These are phyloP conservation scores for Fusarium illudens DNA, from an alignment of 2,329 filamentous ascomycete genomes.

Conservation along the genomic window DNA sequence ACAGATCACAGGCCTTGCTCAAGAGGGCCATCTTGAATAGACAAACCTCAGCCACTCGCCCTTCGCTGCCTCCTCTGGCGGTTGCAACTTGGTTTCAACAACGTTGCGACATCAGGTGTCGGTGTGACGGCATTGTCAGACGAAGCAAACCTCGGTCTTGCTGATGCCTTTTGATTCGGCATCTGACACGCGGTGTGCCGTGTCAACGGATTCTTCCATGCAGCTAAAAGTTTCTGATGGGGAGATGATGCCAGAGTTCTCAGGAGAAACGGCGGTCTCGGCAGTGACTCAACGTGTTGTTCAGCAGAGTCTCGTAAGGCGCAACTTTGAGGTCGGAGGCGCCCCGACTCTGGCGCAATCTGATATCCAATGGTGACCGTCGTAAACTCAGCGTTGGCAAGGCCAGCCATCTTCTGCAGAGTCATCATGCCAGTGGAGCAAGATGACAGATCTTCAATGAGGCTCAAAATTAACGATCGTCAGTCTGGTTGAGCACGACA, in stretches of 20 bases:
- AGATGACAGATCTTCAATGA: neutral
- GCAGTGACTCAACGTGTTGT: neutral
- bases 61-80: neutral
- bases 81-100: slow-evolving; percentile 1
- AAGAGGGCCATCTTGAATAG: neutral
- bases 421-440: neutral
- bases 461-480: neutral
- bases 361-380: slow-evolving; percentile 2
- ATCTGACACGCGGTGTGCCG: neutral
- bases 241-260: neutral
- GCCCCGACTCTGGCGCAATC: slow-evolving; percentile 10
- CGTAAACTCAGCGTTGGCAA: neutral
- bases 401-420: neutral
- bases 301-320: neutral
- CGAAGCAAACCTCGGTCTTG: slow-evolving; percentile 26
- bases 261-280: neutral
- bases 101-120: slow-evolving; percentile 37
- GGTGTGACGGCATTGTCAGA: slow-evolving; percentile 37
- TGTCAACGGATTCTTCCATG: slow-evolving; percentile 8
- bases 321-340: slow-evolving; percentile 5
- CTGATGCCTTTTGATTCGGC: slow-evolving; percentile 10
- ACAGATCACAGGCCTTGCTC: slow-evolving; percentile 1
- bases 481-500: neutral
- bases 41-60: slow-evolving; percentile 11
- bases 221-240: slow-evolving; percentile 11